These are phyloP conservation scores for Monosporascus sp. DNA, from an alignment of 2,329 filamentous ascomycete species.

Conservation along the genomic window DNA sequence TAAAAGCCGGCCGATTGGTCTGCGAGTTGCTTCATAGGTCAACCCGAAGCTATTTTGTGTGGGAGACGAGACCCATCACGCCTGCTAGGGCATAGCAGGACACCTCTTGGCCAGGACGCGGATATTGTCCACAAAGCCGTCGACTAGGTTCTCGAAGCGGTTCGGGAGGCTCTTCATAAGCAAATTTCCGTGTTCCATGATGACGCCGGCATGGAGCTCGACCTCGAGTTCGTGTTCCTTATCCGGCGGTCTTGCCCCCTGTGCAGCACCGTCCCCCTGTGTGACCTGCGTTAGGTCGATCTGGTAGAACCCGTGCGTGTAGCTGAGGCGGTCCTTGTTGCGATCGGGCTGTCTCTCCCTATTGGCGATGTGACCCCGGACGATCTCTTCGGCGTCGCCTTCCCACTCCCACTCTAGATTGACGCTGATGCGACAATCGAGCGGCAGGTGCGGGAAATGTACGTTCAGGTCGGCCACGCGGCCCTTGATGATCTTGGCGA, in stretches of 20 bases:
- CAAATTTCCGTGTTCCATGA: slow-evolving; percentile 61
- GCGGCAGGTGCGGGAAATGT: slow-evolving; percentile 67
- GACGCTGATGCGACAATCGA: slow-evolving; percentile 91
- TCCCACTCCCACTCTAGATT: slow-evolving; percentile 90
- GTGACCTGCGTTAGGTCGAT: slow-evolving; percentile 92
- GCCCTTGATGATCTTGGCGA: slow-evolving; percentile 86
- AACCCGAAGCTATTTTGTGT: not conserved
- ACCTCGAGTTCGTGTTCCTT: slow-evolving; percentile 81
- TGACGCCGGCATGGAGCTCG: slow-evolving; percentile 59
- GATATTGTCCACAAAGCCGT: slow-evolving; percentile 71
- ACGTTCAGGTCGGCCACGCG: slow-evolving; percentile 86
- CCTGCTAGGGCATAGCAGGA: slow-evolving; percentile 1
- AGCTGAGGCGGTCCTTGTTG: slow-evolving; percentile 86
- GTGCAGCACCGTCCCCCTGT: slow-evolving; percentile 29
- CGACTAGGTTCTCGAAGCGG: slow-evolving; percentile 62
- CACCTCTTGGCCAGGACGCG: slow-evolving; percentile 46
- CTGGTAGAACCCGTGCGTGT: slow-evolving; percentile 81
- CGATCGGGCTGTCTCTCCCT: slow-evolving; percentile 52
- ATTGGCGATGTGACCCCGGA: slow-evolving; percentile 31
- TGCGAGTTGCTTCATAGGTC: too few species aligned
- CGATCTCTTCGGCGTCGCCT: slow-evolving; percentile 57
- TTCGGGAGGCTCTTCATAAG: slow-evolving; percentile 48
- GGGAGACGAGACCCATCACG: not conserved
- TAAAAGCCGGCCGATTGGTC: too few species aligned
- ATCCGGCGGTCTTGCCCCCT: slow-evolving; percentile 37